Evolutionary conservation across 2,329 filamentous ascomycete genomes (phyloP).

Genomic region (Penicillium sp.): DNA sequence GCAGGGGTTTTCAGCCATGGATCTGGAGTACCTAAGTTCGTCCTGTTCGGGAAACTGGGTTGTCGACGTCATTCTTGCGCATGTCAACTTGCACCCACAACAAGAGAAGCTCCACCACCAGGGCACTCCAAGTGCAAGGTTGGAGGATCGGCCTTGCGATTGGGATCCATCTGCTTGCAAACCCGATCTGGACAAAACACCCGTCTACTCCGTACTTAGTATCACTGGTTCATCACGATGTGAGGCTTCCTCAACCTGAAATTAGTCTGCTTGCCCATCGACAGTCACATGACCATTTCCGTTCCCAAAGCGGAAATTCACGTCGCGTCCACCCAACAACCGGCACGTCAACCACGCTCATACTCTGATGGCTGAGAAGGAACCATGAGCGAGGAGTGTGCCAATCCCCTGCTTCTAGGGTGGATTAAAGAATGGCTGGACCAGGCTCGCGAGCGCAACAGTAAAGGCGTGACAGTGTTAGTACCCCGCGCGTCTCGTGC

Average conservation of each 20-base stretch:
- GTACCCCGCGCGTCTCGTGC: conserved; percentile 13
- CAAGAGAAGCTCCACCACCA: not conserved
- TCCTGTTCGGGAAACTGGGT: not conserved
- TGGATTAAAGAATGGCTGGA: conserved; percentile 82
- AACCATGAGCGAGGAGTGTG: conserved; percentile 49
- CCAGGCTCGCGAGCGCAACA: conserved; percentile 66
- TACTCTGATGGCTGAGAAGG: conserved; percentile 8
- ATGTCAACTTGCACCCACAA: not conserved
- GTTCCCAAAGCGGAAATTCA: conserved; percentile 22
- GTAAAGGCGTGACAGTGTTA: conserved; percentile 63
- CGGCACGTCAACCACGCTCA: not conserved
- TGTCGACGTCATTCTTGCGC: conserved; percentile 2
- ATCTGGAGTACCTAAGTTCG: not conserved
- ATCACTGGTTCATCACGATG: not conserved
- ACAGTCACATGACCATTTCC: conserved; percentile 15
- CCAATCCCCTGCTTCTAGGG: conserved; percentile 69
- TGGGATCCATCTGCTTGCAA: not conserved
- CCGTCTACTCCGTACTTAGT: too few species aligned
- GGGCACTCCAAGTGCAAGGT: not conserved
- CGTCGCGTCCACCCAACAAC: conserved; percentile 14
- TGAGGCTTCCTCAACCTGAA: not conserved
- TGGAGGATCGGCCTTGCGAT: not conserved
- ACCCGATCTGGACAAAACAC: not conserved
- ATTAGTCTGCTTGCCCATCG: not conserved
- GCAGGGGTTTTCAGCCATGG: not conserved